These are phyloP conservation scores for Hericium erinaceus DNA, from an alignment of 768 basidiomycete species.

Conservation along the genomic window DNA sequence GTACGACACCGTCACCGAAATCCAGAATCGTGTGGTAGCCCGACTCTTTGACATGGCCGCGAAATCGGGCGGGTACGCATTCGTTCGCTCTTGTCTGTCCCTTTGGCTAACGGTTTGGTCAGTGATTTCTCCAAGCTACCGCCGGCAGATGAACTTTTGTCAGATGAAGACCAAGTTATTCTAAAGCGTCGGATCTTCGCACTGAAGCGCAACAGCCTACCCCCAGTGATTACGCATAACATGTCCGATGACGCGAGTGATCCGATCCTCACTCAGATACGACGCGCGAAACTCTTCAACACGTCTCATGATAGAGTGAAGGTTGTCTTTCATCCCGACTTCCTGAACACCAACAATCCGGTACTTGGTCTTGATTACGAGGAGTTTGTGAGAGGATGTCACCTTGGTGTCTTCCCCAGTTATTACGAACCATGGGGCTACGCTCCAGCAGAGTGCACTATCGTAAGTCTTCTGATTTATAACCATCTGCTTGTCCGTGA, in stretches of 20 bases:
- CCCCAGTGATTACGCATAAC: conserved; percentile 96
- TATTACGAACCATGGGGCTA: conserved; percentile 98
- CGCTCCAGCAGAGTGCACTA: conserved; percentile 98
- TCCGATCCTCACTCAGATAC: conserved; percentile 91
- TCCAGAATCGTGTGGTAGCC: conserved; percentile 87
- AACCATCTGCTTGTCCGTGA: background rate
- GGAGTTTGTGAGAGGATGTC: conserved; percentile 97
- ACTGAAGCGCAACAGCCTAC: conserved; percentile 85
- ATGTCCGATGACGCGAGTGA: conserved; percentile 92
- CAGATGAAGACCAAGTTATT: conserved; percentile 86
- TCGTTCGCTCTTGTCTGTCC: background rate
- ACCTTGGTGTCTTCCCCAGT: conserved; percentile 96
- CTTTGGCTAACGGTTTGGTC: background rate
- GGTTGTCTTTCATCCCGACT: conserved; percentile 96
- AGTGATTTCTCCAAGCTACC: conserved; percentile 72
- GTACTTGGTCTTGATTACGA: conserved; percentile 97
- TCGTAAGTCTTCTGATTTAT: conserved; percentile 43
- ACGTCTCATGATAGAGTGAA: conserved; percentile 84
- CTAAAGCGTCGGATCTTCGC: conserved; percentile 96
- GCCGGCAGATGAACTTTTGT: conserved; percentile 67
- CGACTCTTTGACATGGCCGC: conserved; percentile 92
- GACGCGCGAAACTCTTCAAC: conserved; percentile 93
- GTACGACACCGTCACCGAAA: conserved; percentile 90
- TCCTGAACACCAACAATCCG: conserved; percentile 95
- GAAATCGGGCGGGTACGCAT: conserved; percentile 74